Base-by-base conservation (phyloP, 495 filamentous ascomycete genomes). In the Penicillium crystallinum region DNA sequence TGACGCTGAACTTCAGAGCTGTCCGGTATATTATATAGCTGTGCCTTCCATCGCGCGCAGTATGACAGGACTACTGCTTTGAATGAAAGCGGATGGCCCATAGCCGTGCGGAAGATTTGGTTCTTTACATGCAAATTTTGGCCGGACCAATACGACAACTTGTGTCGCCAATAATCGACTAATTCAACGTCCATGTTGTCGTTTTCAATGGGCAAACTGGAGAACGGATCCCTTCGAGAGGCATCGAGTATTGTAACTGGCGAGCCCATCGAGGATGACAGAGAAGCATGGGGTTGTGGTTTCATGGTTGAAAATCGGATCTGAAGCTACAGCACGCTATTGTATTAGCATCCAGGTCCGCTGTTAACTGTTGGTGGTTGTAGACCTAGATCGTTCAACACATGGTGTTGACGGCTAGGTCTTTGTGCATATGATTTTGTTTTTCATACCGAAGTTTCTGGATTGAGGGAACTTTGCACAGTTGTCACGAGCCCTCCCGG, bases 131-230 rank as follows among this genome's bases (percentile, higher is more conserved):
- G 59, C 31, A 49, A 44, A 46, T 75, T 75, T 42, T 72, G 68
- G 0, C 73, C 73, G 7, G 73, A 77, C 73, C 73, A 77, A 51
- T 77, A 77, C 0, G 63, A 61, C 51, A 75, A 59, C 31, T 66
- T 64, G 55, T 52, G 65, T 6, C 60, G 58, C 70, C 70, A 77
- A 41, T 64, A 65, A 39, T 73, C 69, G 3, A 56, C 58, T 39
- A 77, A 54, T 42, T 67, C 69, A 31, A 63, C 38, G 23, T 73
- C 67, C 6, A 57, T 58, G 2, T 42, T 53, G 7, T 60, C 46
- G 1, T 53, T 60, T 7, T 50, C 39, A 2, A 63, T 53, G 4
- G 67, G 64, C 8, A 73, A 46, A 31, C 57, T 66, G 19, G 62
- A 53, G 34, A 69, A 68, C n/a, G 69, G 69, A 45, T 74, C 66